Base-by-base conservation (phyloP, 192 early-diverging fungal genomes). In the Ramicandelaber brevisporus region DNA sequence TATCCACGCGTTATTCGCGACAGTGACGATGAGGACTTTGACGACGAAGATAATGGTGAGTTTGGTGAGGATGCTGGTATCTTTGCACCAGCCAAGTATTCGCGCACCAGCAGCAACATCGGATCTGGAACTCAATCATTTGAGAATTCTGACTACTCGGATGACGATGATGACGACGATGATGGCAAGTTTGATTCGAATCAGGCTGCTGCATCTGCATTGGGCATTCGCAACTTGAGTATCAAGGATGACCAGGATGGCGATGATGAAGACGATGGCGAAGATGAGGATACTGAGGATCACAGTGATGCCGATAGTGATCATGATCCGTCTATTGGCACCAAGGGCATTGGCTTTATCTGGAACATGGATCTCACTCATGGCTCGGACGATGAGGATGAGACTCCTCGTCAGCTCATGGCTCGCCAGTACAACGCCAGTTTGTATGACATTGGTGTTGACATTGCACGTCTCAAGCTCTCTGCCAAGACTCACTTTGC, bases 211-310 rank as follows among this genome's bases (percentile, higher is more conserved):
- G 25, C 26, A 11, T 8, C 26, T 2, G 37, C 50, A 0, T 40
- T 56, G 22, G 63, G 69, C 10, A 48, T 57, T 14, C 76, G 70
- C 5, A 71, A 66, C 28, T 50, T 59, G 21, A 71, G 61, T 60
- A 51, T 32, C 32, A 54, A 55, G 17, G 29, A 27, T 5, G 12
- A 20, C 6, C 22, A 6, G 10, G 31, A 41, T 20, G 32, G 30
- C 6, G 64, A 63, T 10, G 65, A 59, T 17, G 51, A 54, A 14
- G 60, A 69, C 19, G 62, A 68, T 15, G 53, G 58, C 26, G 48
- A 48, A 3, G 53, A 68, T 35, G 47, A 46, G 29, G 47, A 60
- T 15, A 29, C 28, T 34, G 34, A 12, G 19, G 33, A 40, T 10
- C 35, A 40, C 11, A 42, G 41, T 11, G 13, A 21, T n/a, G n/a